Percentiles rank a stretch among this genome's conserved stretches.
Evolutionary conservation across 225 moss, liverwort and hornwort genomes (phyloP).

Genomic region (Lunularia cruciata): DNA sequence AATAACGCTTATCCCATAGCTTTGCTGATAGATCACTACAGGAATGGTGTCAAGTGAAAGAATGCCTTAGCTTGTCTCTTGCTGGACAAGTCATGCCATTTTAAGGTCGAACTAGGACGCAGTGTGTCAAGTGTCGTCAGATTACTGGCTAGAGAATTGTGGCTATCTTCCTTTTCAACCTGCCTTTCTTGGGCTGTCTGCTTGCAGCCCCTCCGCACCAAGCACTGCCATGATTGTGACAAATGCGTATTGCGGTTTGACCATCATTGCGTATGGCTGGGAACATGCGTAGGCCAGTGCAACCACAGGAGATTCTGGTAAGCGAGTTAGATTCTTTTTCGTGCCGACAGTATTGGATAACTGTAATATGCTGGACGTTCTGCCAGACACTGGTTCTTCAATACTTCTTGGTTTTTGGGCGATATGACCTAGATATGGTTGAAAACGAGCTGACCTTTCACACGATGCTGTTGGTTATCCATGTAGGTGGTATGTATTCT

Average conservation of each 20-base stretch:
- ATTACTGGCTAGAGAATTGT: no score
- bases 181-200: not conserved
- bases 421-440: no score
- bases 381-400: no score
- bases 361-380: no score
- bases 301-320: conserved; percentile 91
- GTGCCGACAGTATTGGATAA: no score
- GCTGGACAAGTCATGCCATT: no score
- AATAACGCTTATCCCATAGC: no score
- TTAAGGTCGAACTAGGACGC: no score
- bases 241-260: conserved; percentile 96
- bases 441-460: not conserved
- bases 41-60: not conserved
- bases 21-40: no score
- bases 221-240: conserved; percentile 97
- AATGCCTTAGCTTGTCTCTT: no score
- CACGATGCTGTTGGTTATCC: not conserved
- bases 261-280: conserved; percentile 98
- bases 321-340: conserved; percentile 4
- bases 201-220: conserved; percentile 71
- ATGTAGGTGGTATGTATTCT: conserved; percentile 79
- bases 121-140: no score
- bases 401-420: no score
- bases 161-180: not conserved
- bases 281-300: conserved; percentile 89